phyloP scores from a whole-genome alignment of 1,284 basidiomycete genomes.

The Mycosarcoma maydis region DNA sequence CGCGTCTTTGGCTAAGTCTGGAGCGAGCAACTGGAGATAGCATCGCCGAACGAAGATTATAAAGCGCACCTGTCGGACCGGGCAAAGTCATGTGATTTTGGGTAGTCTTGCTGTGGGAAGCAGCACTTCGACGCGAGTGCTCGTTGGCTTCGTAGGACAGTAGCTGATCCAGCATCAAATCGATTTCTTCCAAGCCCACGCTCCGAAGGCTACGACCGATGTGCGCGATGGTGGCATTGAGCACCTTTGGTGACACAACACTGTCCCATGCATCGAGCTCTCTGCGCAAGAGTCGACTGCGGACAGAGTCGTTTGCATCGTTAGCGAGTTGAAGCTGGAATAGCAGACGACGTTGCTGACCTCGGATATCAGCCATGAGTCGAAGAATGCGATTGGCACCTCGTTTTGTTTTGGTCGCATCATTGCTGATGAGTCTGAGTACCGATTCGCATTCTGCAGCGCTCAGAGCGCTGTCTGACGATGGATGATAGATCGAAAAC shows the following conservation, averaged over 20 bases:
- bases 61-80: neutral
- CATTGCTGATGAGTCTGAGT: slow-evolving; percentile 10
- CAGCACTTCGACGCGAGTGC: slow-evolving; percentile 7
- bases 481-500: neutral
- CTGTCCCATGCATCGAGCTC: slow-evolving; percentile 24
- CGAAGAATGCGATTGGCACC: slow-evolving; percentile 20
- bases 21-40: slow-evolving; percentile 6
- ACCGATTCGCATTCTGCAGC: slow-evolving; percentile 13
- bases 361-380: slow-evolving; percentile 24
- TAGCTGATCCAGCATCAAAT: slow-evolving; percentile 30
- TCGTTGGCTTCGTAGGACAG: slow-evolving; percentile 35
- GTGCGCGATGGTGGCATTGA: slow-evolving; percentile 11
- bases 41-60: slow-evolving; percentile 9
- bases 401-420: slow-evolving; percentile 14
- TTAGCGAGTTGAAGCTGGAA: slow-evolving; percentile 13
- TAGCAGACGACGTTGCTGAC: slow-evolving; percentile 23
- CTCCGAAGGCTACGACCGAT: slow-evolving; percentile 31
- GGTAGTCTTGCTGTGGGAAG: neutral
- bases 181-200: slow-evolving; percentile 26
- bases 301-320: neutral
- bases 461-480: neutral
- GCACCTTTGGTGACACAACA: slow-evolving; percentile 16
- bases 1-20: neutral
- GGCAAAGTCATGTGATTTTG: neutral
- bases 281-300: neutral